Evolutionary conservation across 805 yeast species (phyloP).

Genomic region (Blastobotrys chiropterorum): DNA sequence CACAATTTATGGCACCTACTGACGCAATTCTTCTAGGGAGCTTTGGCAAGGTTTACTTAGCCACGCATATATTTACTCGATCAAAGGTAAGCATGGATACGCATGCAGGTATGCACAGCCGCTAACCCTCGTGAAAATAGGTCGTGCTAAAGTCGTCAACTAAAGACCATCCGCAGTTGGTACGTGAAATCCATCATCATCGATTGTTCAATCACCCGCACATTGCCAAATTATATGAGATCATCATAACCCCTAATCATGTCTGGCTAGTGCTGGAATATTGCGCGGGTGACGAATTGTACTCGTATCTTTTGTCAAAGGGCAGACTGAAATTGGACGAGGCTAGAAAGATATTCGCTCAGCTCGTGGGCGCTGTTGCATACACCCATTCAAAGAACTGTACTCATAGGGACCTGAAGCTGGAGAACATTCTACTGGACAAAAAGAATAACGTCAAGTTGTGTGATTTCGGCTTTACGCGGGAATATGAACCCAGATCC

Average conservation of each 20-base stretch:
- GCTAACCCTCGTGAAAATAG: too few species aligned
- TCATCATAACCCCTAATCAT: conserved; percentile 68
- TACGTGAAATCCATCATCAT: conserved; percentile 85
- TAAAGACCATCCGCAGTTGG: conserved; percentile 75
- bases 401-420: conserved; percentile 72
- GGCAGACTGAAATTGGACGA: conserved; percentile 24
- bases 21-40: conserved; percentile 30
- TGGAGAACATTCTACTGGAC: conserved; percentile 75
- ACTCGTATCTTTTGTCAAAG: conserved; percentile 27
- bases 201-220: conserved; percentile 77
- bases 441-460: conserved; percentile 75
- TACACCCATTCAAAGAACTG: conserved; percentile 74
- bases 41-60: conserved; percentile 87
- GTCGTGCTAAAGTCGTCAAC: conserved; percentile 78
- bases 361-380: conserved; percentile 53
- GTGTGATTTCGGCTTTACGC: conserved; percentile 90
- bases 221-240: conserved; percentile 79
- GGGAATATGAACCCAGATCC: conserved; percentile 57
- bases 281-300: conserved; percentile 59
- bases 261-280: conserved; percentile 89
- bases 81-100: conserved; percentile 38
- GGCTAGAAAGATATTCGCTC: conserved; percentile 20
- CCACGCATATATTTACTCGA: conserved; percentile 67
- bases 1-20: neutral
- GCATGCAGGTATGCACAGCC: neutral